Percentiles rank a stretch among this genome's conserved stretches.
Evolutionary conservation across 2,329 filamentous ascomycete species (phyloP).

Genomic region (Pezicula neosporulosa): DNA sequence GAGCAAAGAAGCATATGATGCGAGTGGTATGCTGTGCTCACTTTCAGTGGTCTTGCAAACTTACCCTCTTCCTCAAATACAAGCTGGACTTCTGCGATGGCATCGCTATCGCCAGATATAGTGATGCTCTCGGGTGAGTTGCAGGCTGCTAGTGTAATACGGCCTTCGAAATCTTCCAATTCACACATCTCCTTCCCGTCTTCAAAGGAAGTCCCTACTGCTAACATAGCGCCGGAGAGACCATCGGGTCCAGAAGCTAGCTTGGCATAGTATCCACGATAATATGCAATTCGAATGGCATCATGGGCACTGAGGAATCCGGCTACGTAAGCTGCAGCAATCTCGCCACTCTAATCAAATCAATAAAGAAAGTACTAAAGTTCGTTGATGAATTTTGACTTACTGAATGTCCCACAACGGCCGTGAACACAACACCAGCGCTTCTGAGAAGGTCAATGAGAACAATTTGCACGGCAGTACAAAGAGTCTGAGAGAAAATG

Average conservation of each 20-base stretch:
- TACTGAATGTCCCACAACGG: conserved; percentile 21
- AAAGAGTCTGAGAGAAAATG: conserved; percentile 6
- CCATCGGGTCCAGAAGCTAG: not conserved
- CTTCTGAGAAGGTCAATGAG: conserved; percentile 14
- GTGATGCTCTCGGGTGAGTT: conserved; percentile 24
- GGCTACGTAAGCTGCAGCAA: conserved; percentile 39
- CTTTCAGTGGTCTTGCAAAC: conserved; percentile 15
- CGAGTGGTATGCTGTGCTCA: conserved; percentile 25
- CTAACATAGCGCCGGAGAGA: conserved; percentile 15
- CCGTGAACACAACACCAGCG: conserved; percentile 9
- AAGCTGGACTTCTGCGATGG: conserved; percentile 7
- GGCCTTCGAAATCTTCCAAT: conserved; percentile 4
- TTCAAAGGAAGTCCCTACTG: conserved; percentile 10
- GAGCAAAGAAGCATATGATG: conserved; percentile 18
- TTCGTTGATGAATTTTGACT: not conserved
- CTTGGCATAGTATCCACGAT: not conserved
- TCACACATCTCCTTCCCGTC: conserved; percentile 4
- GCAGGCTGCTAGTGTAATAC: conserved; percentile 27
- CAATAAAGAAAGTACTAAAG: not conserved
- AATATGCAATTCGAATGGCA: conserved; percentile 20
- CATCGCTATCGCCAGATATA: conserved; percentile 22
- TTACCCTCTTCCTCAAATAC: conserved; percentile 6
- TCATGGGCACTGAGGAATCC: conserved; percentile 26
- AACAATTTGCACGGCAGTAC: conserved; percentile 17
- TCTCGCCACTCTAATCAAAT: conserved; percentile 31